Evolutionary conservation across 768 basidiomycete species (phyloP), one percentile per base, ranked within the genome.

Genomic region (Mycena vulgaris): DNA sequence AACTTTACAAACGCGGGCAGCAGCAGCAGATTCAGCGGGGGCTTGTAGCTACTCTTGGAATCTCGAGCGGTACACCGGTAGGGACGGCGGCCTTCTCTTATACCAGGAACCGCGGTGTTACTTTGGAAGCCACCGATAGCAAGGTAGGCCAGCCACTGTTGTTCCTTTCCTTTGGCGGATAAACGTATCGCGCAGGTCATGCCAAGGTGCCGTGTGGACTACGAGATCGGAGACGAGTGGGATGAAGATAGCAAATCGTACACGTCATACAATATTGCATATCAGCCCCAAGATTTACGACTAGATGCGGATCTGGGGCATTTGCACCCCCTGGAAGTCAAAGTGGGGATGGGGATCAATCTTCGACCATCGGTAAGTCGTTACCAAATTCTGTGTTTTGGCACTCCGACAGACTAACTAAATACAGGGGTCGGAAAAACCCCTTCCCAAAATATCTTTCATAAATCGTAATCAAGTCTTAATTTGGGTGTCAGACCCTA

Each of bases 301-400:
- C 30, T 57, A 16, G 39, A 66, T 49, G 25, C 23, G 7, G 42
- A 48, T 5, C 63, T 21, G 0, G 2, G n/a, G 0, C 13, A 55
- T 8, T 37, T 7, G 10, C 30, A 48, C 30, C 63, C 63, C 45
- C 35, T 65, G 31, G 40, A 65, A n/a, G 42, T 65, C 14, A 56
- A 47, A 35, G 51, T 65, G 9, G 63, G 63, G 1, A 65, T 65
- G 55, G 63, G 63, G 3, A 65, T 65, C 28, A 65, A 65, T 37
- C 25, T 66, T 28, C 30, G 33, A 1, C 55, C 64, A 28, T 5
- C 55, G 23, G 64, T 42, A 28, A 66, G 64, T 51, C 0, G 16
- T 58, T 1, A 14, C 6, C 19, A 1, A 53, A 8, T 13, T 37
- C 8, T 37, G 35, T 6, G 8, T 37, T 7, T 14, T 7, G 35